Evolutionary conservation across 306 rosid genomes (phyloP).

Genomic region (Lathyrus oleraceus): DNA sequence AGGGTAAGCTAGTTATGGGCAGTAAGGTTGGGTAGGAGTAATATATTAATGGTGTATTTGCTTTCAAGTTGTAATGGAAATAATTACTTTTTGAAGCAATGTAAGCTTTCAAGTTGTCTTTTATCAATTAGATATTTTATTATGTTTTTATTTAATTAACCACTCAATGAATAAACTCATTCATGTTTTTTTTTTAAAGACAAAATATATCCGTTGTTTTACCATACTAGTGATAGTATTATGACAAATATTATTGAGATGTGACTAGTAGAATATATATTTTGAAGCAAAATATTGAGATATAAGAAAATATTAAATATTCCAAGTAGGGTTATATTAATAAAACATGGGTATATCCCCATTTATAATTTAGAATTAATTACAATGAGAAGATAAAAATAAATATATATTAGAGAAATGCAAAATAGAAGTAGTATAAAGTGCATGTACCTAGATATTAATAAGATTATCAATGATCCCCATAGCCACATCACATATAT

Average conservation of each 20-base stretch:
- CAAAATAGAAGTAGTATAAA: background rate
- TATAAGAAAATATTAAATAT: too few relatives aligned
- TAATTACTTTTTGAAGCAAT: background rate
- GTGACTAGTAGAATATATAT: too few relatives aligned
- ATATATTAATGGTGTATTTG: background rate
- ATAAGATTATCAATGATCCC: slow-evolving; percentile 76
- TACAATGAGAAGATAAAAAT: background rate
- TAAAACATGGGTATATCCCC: background rate
- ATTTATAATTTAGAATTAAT: background rate
- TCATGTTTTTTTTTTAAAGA: too few relatives aligned
- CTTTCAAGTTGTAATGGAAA: background rate
- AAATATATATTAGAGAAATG: background rate
- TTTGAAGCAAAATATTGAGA: too few relatives aligned
- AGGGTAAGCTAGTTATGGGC: background rate
- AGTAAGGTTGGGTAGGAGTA: background rate
- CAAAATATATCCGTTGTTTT: too few relatives aligned
- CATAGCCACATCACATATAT: slow-evolving; percentile 76
- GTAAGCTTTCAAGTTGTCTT: too few relatives aligned
- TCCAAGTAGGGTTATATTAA: background rate
- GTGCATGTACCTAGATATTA: slow-evolving; percentile 43
- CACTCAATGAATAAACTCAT: too few relatives aligned
- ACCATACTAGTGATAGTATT: too few relatives aligned
- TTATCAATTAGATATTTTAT: too few relatives aligned
- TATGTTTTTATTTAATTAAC: too few relatives aligned
- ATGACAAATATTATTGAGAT: too few relatives aligned